These are phyloP conservation scores for Laguncularia racemosa DNA, from an alignment of 345 rosid genomes.

Conservation along the genomic window DNA sequence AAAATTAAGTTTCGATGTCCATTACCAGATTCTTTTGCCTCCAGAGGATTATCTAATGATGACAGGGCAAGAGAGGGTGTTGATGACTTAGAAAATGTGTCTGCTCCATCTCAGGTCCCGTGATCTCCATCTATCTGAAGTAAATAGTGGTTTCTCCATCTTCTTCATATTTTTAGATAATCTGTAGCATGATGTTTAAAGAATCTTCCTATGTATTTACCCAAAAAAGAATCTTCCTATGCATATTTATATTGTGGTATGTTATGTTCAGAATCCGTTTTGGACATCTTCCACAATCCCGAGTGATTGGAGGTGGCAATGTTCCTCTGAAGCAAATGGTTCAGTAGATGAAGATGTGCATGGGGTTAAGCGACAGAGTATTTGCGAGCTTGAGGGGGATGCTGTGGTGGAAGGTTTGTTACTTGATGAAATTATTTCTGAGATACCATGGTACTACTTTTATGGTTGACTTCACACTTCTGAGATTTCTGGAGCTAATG, in stretches of 20 bases:
- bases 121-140: not conserved
- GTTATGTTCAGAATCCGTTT: conserved; percentile 33
- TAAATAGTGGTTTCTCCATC: no score
- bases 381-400: conserved; percentile 96
- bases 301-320: conserved; percentile 67
- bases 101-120: conserved; percentile 32
- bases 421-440: not conserved
- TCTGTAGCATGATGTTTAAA: conserved; percentile 1
- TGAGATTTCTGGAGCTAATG: not conserved
- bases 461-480: no score
- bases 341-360: conserved; percentile 29
- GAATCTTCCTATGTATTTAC: conserved; percentile 52
- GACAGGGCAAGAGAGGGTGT: conserved; percentile 20
- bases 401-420: conserved; percentile 57
- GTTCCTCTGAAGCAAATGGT: conserved; percentile 33
- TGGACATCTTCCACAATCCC: conserved; percentile 79
- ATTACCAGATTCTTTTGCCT: conserved; percentile 42
- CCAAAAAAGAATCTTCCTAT: conserved; percentile 37
- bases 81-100: conserved; percentile 16
- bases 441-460: not conserved
- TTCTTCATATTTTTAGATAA: not conserved
- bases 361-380: conserved; percentile 53
- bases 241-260: conserved; percentile 45
- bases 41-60: conserved; percentile 27
- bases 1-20: conserved; percentile 83